These are phyloP conservation scores for Calonectria hawksworthii DNA, from an alignment of 2,329 filamentous ascomycete species.

Conservation along the genomic window DNA sequence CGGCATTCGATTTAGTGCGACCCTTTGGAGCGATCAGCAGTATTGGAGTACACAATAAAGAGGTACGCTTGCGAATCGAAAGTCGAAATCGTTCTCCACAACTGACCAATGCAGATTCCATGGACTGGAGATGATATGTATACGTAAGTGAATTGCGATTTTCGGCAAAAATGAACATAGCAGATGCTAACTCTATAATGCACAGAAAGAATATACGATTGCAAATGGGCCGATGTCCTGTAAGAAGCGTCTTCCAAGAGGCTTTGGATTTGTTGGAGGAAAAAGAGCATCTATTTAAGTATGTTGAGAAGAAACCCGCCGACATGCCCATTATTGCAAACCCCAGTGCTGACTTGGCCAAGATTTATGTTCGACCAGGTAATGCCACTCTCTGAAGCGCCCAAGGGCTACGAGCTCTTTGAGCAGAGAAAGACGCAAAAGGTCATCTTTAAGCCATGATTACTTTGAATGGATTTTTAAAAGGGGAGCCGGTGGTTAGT, in stretches of 20 bases:
- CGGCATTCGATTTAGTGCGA: slow-evolving; percentile 78
- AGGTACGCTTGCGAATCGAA: slow-evolving; percentile 61
- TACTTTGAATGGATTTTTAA: neutral
- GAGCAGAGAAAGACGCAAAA: slow-evolving; percentile 82
- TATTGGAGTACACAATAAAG: slow-evolving; percentile 82
- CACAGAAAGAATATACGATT: slow-evolving; percentile 77
- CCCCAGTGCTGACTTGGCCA: slow-evolving; percentile 19
- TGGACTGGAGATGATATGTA: slow-evolving; percentile 77
- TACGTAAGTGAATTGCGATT: slow-evolving; percentile 53
- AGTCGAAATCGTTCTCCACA: neutral
- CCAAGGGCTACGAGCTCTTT: slow-evolving; percentile 79
- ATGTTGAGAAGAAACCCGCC: slow-evolving; percentile 47
- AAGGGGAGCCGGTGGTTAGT: slow-evolving; percentile 62
- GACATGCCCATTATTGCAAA: neutral
- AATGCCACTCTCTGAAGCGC: slow-evolving; percentile 77
- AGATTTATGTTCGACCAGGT: slow-evolving; percentile 85
- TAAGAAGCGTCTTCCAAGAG: slow-evolving; percentile 77
- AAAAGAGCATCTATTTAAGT: slow-evolving; percentile 77
- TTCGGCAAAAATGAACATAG: slow-evolving; percentile 30
- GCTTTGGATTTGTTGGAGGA: slow-evolving; percentile 75
- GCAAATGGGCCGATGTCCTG: slow-evolving; percentile 84
- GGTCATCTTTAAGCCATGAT: slow-evolving; percentile 74
- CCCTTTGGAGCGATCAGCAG: slow-evolving; percentile 82
- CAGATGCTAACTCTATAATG: slow-evolving; percentile 28
- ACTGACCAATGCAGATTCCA: slow-evolving; percentile 66